Evolutionary conservation across 345 rosid genomes (phyloP), one percentile per base, ranked within the genome.

Genomic region (Jatropha curcas): DNA sequence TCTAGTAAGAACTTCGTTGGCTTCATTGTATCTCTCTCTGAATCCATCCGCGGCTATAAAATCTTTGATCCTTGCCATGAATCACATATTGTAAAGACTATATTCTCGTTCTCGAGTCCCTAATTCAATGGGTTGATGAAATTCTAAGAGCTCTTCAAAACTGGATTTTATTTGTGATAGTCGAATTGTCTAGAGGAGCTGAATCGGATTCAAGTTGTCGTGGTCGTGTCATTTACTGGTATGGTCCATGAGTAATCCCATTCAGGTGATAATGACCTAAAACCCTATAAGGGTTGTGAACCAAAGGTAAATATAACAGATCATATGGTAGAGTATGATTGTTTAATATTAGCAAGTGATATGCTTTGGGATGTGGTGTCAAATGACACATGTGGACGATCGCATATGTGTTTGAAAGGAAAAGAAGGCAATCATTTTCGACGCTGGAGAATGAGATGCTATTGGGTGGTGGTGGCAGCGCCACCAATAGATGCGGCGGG

Each of bases 21-120:
- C 45, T 94, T 92, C 87, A 81, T 94, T 5, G 98, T 89, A 16
- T 83, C 92, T 8, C 84, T 94, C 56, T 92, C 98, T 1, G 94
- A 92, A 46, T 90, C 98, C 67, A 83, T 89, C 79, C 82, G 91
- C 41, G 83, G 89, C 43, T 88, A 31, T 67, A 92, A 89, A 84
- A 77, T 87, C 77, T 88, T 96, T 50, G 91, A 92, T 71, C 80
- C 88, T 55, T 89, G 87, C 76, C 80, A 86, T 62, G 82, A 84
- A 27, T 90, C 99, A 35, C 77, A 81, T 1, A 74, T 88, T 13
- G 75, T 85, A 34, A 39, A 80, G 55, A 50, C 88, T 52, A 80
- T 89, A 62, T 73, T 89, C 41, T 88, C 46, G 81, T 89, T 41
- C 70, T 92, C 46, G 84, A 85, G 71, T 83, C 86, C 74, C 77